phyloP scores from a whole-genome alignment of 306 rosid species.

The Oemleria cerasiformis region DNA sequence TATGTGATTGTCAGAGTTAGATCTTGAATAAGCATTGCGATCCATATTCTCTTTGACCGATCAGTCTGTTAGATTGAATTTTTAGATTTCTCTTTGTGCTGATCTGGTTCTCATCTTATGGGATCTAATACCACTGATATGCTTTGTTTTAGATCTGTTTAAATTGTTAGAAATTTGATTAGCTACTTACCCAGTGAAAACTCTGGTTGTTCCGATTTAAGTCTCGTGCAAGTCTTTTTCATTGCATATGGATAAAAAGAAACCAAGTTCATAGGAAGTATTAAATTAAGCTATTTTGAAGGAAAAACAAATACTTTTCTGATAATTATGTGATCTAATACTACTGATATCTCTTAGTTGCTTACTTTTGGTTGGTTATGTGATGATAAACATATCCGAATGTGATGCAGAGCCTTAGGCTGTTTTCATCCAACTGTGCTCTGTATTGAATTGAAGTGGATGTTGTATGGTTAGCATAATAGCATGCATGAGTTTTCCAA shows the following conservation, averaged over 20 bases:
- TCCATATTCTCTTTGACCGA: background rate
- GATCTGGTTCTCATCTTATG: conserved; percentile 26
- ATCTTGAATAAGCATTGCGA: conserved; percentile 23
- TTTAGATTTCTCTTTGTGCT: conserved; percentile 1
- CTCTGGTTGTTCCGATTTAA: background rate
- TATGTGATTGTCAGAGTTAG: conserved; percentile 18
- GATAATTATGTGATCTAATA: background rate
- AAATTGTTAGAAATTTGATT: background rate
- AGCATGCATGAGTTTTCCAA: background rate
- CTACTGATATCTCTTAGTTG: background rate
- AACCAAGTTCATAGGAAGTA: background rate
- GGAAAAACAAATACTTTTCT: background rate
- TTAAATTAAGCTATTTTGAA: background rate
- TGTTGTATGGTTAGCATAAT: background rate
- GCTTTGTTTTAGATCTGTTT: conserved; percentile 15
- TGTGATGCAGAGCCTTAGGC: background rate
- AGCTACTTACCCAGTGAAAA: background rate
- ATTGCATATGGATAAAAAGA: background rate
- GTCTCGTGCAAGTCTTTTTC: background rate
- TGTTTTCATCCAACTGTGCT: background rate
- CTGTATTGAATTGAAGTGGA: background rate
- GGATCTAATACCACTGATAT: conserved; percentile 18
- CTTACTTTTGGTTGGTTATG: background rate
- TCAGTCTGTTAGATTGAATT: background rate
- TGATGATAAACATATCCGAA: background rate